These are phyloP conservation scores for Saprolegnia parasitica DNA, from an alignment of 352 stramenopile genomes.

Conservation along the genomic window DNA sequence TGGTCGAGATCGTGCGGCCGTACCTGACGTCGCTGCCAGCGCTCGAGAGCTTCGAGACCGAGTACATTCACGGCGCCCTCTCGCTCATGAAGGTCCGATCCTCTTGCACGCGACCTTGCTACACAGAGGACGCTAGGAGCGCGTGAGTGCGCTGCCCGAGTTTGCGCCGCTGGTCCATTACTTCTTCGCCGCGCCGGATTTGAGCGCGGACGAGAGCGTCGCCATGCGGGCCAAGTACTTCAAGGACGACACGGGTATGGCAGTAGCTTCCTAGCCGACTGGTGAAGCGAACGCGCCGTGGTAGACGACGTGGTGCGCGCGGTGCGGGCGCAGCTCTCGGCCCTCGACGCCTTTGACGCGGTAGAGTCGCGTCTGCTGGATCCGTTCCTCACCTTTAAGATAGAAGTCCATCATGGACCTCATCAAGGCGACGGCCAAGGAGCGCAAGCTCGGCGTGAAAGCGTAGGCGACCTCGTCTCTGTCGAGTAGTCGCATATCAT, in stretches of 20 bases:
- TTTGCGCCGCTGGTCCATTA: conserved; percentile 70
- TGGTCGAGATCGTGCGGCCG: conserved; percentile 59
- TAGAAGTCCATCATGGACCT: conserved; percentile 72
- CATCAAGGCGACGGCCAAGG: conserved; percentile 74
- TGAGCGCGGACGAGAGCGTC: conserved; percentile 43
- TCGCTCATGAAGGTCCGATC: conserved; percentile 71
- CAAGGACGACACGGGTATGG: conserved; percentile 47
- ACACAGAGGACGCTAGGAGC: conserved; percentile 42
- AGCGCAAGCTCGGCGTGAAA: conserved; percentile 70
- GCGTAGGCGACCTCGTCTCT: conserved; percentile 42
- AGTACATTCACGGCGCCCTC: conserved; percentile 73
- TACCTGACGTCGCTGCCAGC: conserved; percentile 47
- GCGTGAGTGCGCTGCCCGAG: conserved; percentile 68
- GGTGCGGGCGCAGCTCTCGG: not conserved
- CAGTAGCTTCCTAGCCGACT: too few species aligned
- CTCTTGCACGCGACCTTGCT: not conserved
- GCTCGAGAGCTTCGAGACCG: conserved; percentile 39
- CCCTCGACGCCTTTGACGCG: not conserved
- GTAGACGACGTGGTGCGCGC: not conserved
- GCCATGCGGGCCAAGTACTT: conserved; percentile 77
- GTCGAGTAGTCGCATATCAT: not conserved
- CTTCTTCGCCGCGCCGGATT: conserved; percentile 63
- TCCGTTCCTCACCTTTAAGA: conserved; percentile 15
- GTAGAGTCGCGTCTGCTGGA: too few species aligned
- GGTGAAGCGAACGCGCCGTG: too few species aligned